phyloP scores from a whole-genome alignment of 1,139 yeast species.

The Blastobotrys elegans region DNA sequence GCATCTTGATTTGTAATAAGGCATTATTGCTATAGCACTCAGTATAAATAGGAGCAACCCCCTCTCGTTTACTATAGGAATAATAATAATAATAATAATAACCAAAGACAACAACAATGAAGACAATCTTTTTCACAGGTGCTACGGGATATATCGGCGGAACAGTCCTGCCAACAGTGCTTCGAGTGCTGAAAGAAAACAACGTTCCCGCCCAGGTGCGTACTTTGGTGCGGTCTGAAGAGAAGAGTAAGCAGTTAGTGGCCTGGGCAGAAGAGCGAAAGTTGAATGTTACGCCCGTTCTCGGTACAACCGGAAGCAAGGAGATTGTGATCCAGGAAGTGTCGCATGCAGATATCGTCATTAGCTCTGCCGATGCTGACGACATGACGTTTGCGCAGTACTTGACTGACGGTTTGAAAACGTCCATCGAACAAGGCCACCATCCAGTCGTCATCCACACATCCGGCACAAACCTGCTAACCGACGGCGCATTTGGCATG shows the following conservation, averaged over 20 bases:
- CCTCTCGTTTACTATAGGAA: no score
- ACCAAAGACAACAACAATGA: conserved; percentile 11
- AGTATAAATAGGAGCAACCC: no score
- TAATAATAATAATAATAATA: no score
- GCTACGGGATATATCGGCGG: conserved; percentile 40
- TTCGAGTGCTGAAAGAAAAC: conserved; percentile 19
- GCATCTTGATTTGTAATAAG: no score
- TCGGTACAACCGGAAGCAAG: conserved; percentile 31
- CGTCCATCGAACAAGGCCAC: conserved; percentile 21
- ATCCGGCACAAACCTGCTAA: conserved; percentile 38
- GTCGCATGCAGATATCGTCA: conserved; percentile 31
- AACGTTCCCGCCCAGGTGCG: conserved; percentile 25
- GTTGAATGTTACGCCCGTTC: conserved; percentile 20
- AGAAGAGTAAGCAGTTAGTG: conserved; percentile 29
- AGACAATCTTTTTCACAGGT: conserved; percentile 29
- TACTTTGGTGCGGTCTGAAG: conserved; percentile 32
- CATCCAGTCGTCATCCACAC: conserved; percentile 38
- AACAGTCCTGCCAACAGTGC: conserved; percentile 31
- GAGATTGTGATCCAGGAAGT: conserved; percentile 29
- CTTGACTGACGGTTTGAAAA: conserved; percentile 20
- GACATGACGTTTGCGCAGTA: conserved; percentile 35
- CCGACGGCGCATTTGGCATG: conserved; percentile 30
- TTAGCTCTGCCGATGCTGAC: conserved; percentile 41
- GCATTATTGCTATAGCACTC: no score
- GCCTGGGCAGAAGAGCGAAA: conserved; percentile 25